Percentiles rank a stretch among this genome's conserved stretches.
phyloP scores from a whole-genome alignment of 192 early-diverging fungal species.

The Entomortierella chlamydospora region DNA sequence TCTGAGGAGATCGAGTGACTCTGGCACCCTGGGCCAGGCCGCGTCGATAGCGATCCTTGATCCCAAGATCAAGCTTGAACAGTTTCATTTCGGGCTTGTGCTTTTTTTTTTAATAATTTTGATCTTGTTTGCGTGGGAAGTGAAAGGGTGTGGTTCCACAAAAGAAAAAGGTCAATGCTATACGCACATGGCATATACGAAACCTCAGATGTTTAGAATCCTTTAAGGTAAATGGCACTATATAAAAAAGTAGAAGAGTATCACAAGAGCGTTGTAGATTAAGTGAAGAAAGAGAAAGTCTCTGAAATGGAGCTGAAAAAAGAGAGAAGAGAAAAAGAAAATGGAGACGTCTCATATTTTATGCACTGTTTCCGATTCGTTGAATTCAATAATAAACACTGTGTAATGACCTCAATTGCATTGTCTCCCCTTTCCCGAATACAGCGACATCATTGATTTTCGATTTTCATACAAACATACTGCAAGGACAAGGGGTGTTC shows the following conservation, averaged over 20 bases:
- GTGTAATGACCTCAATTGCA: background rate
- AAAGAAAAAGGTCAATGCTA: background rate
- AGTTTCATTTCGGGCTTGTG: slow-evolving; percentile 22
- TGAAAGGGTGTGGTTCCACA: background rate
- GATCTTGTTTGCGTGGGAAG: background rate
- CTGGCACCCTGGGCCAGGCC: slow-evolving; percentile 28
- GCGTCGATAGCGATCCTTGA: slow-evolving; percentile 48
- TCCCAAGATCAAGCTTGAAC: slow-evolving; percentile 45
- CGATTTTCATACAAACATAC: too few species aligned
- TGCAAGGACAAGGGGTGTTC: too few species aligned
- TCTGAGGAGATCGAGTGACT: slow-evolving; percentile 33
- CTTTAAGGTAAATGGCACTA: background rate
- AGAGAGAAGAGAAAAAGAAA: background rate
- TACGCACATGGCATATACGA: background rate
- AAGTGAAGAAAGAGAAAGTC: too few species aligned
- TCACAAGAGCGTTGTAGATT: too few species aligned
- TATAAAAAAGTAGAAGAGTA: too few species aligned
- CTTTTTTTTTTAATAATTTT: too few species aligned
- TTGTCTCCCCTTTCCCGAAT: too few species aligned
- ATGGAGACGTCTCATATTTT: background rate
- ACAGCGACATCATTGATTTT: too few species aligned
- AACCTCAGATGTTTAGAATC: background rate
- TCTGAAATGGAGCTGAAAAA: too few species aligned
- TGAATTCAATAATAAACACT: background rate
- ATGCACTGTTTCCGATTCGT: slow-evolving; percentile 1